A percentile compares a stretch with the other conserved stretches of the same genome.
Conservation (phyloP, 352 stramenopile genomes). For the Globisporangium yorkense region DNA sequence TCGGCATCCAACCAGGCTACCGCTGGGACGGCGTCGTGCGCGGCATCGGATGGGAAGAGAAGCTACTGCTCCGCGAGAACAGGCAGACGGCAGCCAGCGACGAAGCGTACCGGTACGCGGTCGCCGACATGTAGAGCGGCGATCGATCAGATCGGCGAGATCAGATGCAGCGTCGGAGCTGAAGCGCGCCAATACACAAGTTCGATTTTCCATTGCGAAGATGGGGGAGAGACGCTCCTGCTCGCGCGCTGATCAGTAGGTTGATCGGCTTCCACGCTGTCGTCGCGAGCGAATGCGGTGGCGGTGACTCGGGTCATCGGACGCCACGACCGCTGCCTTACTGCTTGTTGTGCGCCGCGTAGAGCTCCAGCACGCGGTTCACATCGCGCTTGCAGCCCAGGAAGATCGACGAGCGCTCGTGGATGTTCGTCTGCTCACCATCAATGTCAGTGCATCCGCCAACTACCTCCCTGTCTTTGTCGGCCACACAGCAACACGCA, state of each 20-base stretch:
- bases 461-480: too few species aligned
- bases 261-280: not conserved
- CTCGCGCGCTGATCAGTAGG: not conserved
- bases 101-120: conserved; percentile 76
- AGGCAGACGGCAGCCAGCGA: conserved; percentile 46
- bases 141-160: not conserved
- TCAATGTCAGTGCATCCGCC: not conserved
- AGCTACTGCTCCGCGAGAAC: conserved; percentile 84
- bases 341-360: conserved; percentile 60
- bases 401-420: conserved; percentile 98
- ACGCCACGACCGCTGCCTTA: conserved; percentile 12
- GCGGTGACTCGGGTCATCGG: not conserved
- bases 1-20: conserved; percentile 94
- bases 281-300: not conserved
- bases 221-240: not conserved
- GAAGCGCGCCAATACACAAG: not conserved
- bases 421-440: conserved; percentile 81
- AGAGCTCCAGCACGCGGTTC: conserved; percentile 69
- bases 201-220: not conserved
- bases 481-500: conserved; percentile 15
- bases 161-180: too few species aligned
- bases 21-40: conserved; percentile 98
- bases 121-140: conserved; percentile 70
- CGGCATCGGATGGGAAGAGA: conserved; percentile 95
- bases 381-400: conserved; percentile 91